Evolutionary conservation across 1,139 yeast genomes (phyloP), one percentile per base, ranked within the genome.

Genomic region (Yamadazyma songkhlaensis): DNA sequence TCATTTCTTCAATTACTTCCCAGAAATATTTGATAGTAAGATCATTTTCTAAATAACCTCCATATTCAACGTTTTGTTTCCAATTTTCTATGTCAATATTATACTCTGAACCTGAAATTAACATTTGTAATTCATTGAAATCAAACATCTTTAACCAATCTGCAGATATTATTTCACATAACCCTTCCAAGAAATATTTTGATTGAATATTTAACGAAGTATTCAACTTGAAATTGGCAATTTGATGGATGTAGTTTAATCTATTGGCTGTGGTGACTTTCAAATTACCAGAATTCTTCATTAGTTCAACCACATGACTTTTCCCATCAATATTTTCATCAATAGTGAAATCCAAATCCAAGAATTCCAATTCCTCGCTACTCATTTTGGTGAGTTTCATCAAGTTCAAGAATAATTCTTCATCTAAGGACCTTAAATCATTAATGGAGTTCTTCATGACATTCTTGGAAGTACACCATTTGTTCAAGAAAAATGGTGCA

Each of bases 101-200:
- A 22, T 74, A 78, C 35, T 62, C 60, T 1, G 88, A 95, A 7
- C 97, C 97, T 9, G 95, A 84, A 3, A 92, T 83, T 27, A 94
- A 67, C 72, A 82, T 80, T 55, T 88, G 96, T 17, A 90, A 62
- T 54, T 92, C 98, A 34, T 64, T 66, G 1, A 95, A 81, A 54
- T 85, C 88, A 62, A 92, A 92, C 83, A 92, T 80, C 29, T 77
- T 74, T 29, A 92, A 65, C 96, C 96, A 87, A 34, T 72, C 72
- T 2, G 83, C 78, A 6, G 83, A 72, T 9, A 92, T 79, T 13
- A 92, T 67, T 41, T 75, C 75, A 47, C 74, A 75, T 40, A 92
- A 59, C 0, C 98, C 98, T 23, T 70, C 74, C 27, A 86, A 62
- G 54, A 94, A 90, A 36, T 74, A 71, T 26, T 64, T 66, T 1